These are phyloP conservation scores for Candida loeiensis DNA, from an alignment of 805 yeast genomes.

Conservation along the genomic window DNA sequence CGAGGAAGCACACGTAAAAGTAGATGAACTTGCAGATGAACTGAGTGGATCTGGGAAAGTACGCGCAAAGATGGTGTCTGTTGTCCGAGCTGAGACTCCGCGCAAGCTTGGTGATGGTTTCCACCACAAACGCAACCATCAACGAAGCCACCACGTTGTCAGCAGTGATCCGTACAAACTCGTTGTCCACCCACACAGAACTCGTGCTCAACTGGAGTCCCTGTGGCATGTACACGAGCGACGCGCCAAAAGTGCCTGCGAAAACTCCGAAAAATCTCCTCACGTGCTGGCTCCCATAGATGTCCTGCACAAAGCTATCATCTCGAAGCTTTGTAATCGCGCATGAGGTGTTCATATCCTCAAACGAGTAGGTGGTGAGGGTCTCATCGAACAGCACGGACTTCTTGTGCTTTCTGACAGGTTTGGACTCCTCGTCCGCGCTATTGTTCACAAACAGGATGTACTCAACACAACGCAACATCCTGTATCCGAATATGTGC, in stretches of 20 bases:
- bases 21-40: constrained; percentile 20
- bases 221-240: neutral
- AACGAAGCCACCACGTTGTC: constrained; percentile 25
- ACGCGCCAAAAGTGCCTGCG: neutral
- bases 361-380: constrained; percentile 14
- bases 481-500: constrained; percentile 13
- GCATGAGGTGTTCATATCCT: constrained; percentile 5
- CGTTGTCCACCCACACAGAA: constrained; percentile 2
- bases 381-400: constrained; percentile 18
- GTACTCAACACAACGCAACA: constrained; percentile 16
- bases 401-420: constrained; percentile 12
- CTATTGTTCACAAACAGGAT: constrained; percentile 12
- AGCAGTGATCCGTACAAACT: constrained; percentile 15
- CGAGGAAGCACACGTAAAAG: constrained; percentile 20
- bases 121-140: constrained; percentile 13
- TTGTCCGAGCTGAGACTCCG: constrained; percentile 11
- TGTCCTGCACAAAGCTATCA: neutral
- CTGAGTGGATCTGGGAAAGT: constrained; percentile 16
- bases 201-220: constrained; percentile 1
- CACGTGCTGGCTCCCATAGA: neutral
- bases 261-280: constrained; percentile 1
- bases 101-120: constrained; percentile 12
- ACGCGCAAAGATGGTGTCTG: constrained; percentile 12
- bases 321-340: constrained; percentile 2
- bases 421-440: constrained; percentile 5